phyloP scores from a whole-genome alignment of 495 filamentous ascomycete genomes.

The Neurospora pannonica region DNA sequence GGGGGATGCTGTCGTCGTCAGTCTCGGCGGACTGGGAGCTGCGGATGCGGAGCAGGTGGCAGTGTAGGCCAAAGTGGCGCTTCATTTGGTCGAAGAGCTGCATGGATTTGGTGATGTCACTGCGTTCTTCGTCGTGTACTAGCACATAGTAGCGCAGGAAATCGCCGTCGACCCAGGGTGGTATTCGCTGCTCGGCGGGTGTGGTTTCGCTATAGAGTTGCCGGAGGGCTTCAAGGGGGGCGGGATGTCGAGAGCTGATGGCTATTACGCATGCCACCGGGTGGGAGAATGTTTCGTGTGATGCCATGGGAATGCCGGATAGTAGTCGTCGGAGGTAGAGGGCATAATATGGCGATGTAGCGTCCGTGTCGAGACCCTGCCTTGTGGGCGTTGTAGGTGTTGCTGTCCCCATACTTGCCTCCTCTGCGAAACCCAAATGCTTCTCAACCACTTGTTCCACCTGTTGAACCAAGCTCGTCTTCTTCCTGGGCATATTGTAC shows the following conservation, averaged over 20 bases:
- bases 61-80: constrained; percentile 88
- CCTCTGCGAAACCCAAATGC: constrained; percentile 44
- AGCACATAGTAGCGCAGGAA: constrained; percentile 93
- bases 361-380: constrained; percentile 27
- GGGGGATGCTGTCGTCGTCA: constrained; percentile 80
- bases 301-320: constrained; percentile 62
- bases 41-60: constrained; percentile 78
- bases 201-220: constrained; percentile 71
- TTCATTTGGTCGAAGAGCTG: constrained; percentile 96
- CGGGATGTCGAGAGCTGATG: constrained; percentile 74
- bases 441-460: constrained; percentile 45
- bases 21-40: constrained; percentile 78
- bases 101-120: constrained; percentile 83
- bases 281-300: constrained; percentile 89
- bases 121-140: constrained; percentile 91
- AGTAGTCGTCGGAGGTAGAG: constrained; percentile 75
- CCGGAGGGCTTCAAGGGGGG: constrained; percentile 75
- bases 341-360: constrained; percentile 59
- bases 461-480: constrained; percentile 14
- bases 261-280: constrained; percentile 94
- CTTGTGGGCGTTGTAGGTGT: constrained; percentile 27
- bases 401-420: constrained; percentile 31
- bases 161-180: constrained; percentile 76
- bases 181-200: constrained; percentile 55
- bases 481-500: constrained; percentile 15